These are phyloP conservation scores for Peronospora belbahrii DNA, from an alignment of 352 stramenopile genomes.

Conservation along the genomic window DNA sequence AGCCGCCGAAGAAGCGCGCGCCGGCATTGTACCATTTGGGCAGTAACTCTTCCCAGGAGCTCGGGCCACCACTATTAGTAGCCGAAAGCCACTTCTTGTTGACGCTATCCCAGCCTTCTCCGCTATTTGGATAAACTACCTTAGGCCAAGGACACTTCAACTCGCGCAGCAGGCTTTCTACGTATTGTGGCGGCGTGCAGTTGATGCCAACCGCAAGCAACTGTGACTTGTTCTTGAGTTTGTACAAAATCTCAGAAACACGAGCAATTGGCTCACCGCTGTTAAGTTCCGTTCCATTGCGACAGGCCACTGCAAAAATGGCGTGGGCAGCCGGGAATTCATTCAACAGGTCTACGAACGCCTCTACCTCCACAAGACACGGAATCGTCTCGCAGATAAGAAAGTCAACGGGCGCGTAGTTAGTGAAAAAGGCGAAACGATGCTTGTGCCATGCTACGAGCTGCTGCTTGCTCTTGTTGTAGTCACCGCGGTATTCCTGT, in stretches of 20 bases:
- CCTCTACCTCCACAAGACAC: slow-evolving; percentile 72
- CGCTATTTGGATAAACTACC: slow-evolving; percentile 81
- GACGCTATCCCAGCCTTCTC: slow-evolving; percentile 69
- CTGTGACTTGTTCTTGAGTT: slow-evolving; percentile 44
- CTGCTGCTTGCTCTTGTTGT: slow-evolving; percentile 54
- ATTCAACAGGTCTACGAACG: slow-evolving; percentile 72
- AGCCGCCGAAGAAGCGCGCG: slow-evolving; percentile 72
- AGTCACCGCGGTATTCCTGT: slow-evolving; percentile 83
- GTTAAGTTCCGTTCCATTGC: slow-evolving; percentile 55
- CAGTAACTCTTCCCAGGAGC: slow-evolving; percentile 47
- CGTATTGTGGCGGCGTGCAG: slow-evolving; percentile 70
- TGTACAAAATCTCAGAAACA: slow-evolving; percentile 34
- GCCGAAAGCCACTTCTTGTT: slow-evolving; percentile 67
- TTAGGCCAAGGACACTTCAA: slow-evolving; percentile 45
- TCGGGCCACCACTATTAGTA: slow-evolving; percentile 25
- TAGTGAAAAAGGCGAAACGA: slow-evolving; percentile 61
- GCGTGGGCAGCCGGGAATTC: slow-evolving; percentile 41
- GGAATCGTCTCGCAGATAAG: slow-evolving; percentile 84
- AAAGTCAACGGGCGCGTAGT: slow-evolving; percentile 49
- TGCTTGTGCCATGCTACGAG: slow-evolving; percentile 72
- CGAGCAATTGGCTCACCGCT: slow-evolving; percentile 49
- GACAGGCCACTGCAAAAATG: slow-evolving; percentile 62
- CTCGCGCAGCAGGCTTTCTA: slow-evolving; percentile 48
- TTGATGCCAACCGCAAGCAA: slow-evolving; percentile 80
- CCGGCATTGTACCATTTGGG: slow-evolving; percentile 64